phyloP scores from a whole-genome alignment of 1,284 basidiomycete species.

The Megacollybia platyphylla region DNA sequence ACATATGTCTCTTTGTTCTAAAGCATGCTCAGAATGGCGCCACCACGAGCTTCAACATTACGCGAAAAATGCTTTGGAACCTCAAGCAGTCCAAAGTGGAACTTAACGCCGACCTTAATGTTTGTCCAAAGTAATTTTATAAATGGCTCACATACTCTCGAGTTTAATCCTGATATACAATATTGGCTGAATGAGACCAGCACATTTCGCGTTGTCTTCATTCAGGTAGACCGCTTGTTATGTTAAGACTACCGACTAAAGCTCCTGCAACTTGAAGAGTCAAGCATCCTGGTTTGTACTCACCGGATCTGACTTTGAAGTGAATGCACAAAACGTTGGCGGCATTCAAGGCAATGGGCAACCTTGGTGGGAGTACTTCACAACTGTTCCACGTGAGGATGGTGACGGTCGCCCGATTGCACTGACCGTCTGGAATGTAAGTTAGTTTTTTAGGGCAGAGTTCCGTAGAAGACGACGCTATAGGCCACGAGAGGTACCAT shows the following conservation, averaged over 20 bases:
- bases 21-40: no score
- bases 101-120: constrained; percentile 41
- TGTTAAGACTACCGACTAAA: neutral
- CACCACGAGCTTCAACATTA: neutral
- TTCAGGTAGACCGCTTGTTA: constrained; percentile 27
- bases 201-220: constrained; percentile 50
- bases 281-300: constrained; percentile 60
- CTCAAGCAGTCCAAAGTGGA: constrained; percentile 38
- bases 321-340: constrained; percentile 46
- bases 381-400: constrained; percentile 29
- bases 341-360: constrained; percentile 58
- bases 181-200: constrained; percentile 46
- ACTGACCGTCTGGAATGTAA: constrained; percentile 37
- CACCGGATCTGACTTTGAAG: constrained; percentile 42
- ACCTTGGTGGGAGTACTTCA: constrained; percentile 37
- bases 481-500: constrained; percentile 24
- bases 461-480: no score
- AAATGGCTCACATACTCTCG: neutral
- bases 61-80: constrained; percentile 18
- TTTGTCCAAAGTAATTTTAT: constrained; percentile 12
- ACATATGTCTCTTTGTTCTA: no score
- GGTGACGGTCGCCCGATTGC: constrained; percentile 54
- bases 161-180: constrained; percentile 47
- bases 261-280: constrained; percentile 18
- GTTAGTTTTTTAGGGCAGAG: no score